phyloP scores from a whole-genome alignment of 495 filamentous ascomycete species.

The Bryoglossum gracile region DNA sequence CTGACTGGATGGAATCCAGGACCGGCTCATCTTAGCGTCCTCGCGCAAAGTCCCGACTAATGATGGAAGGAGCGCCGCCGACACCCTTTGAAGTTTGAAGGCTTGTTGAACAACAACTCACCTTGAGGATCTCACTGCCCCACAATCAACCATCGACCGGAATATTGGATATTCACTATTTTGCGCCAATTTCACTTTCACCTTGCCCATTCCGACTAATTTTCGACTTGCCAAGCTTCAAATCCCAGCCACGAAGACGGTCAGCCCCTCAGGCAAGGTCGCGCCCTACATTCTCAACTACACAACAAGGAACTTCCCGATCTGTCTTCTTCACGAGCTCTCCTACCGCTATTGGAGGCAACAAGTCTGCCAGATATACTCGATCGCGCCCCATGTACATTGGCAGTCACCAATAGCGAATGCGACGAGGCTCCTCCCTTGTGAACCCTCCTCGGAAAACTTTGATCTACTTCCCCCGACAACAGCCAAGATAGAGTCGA shows the following conservation, averaged over 20 bases:
- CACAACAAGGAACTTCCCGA: slow-evolving; percentile 10
- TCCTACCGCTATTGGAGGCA: background rate
- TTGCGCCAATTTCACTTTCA: background rate
- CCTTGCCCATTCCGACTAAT: background rate
- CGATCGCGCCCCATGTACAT: slow-evolving; percentile 20
- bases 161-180: background rate
- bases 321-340: slow-evolving; percentile 1
- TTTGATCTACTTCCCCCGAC: slow-evolving; percentile 1
- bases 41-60: slow-evolving; percentile 1
- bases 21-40: background rate
- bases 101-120: slow-evolving; percentile 6
- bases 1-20: no score
- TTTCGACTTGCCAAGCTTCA: background rate
- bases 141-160: no score
- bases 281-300: slow-evolving; percentile 22
- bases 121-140: background rate
- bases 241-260: slow-evolving; percentile 1
- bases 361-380: background rate
- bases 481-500: slow-evolving; percentile 29
- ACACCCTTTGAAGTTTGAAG: background rate
- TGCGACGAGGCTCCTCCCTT: slow-evolving; percentile 19
- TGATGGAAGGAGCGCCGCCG: slow-evolving; percentile 1
- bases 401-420: slow-evolving; percentile 21
- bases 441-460: slow-evolving; percentile 4
- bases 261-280: slow-evolving; percentile 22